Conservation (phyloP, 176 grass and related monocot genomes). For the Saccharum spontaneum region DNA sequence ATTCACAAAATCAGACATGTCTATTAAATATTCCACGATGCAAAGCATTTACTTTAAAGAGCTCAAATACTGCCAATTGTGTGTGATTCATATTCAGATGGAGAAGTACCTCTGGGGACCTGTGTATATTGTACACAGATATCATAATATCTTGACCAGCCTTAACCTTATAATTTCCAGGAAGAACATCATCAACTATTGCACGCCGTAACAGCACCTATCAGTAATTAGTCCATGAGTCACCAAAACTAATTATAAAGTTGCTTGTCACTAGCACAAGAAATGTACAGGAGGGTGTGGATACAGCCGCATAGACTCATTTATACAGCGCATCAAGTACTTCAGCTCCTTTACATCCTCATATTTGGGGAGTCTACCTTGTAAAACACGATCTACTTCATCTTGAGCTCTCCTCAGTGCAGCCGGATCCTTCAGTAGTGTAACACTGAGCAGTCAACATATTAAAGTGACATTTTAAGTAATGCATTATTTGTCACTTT, state of each 20-base stretch:
- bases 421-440: slow-evolving; percentile 70
- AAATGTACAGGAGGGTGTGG: slow-evolving; percentile 89
- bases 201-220: slow-evolving; percentile 89
- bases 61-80: neutral
- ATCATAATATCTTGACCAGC: slow-evolving; percentile 97
- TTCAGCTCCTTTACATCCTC: slow-evolving; percentile 98
- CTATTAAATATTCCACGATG: slow-evolving; percentile 11
- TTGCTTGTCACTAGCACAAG: slow-evolving; percentile 41
- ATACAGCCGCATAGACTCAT: slow-evolving; percentile 98
- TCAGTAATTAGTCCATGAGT: slow-evolving; percentile 40
- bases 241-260: slow-evolving; percentile 21
- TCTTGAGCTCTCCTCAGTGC: slow-evolving; percentile 76
- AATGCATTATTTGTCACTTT: slow-evolving; percentile 29
- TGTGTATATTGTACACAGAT: slow-evolving; percentile 98
- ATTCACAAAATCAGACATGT: slow-evolving; percentile 10
- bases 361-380: slow-evolving; percentile 95
- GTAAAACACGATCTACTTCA: slow-evolving; percentile 84
- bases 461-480: slow-evolving; percentile 54
- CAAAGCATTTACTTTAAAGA: neutral
- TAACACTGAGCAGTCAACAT: slow-evolving; percentile 66
- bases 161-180: slow-evolving; percentile 88
- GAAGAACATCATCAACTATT: slow-evolving; percentile 85
- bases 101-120: slow-evolving; percentile 72
- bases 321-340: slow-evolving; percentile 98
- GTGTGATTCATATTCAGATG: slow-evolving; percentile 26